Base-by-base conservation (phyloP, 2,329 filamentous ascomycete genomes). In the Podosphaera leucotricha region DNA sequence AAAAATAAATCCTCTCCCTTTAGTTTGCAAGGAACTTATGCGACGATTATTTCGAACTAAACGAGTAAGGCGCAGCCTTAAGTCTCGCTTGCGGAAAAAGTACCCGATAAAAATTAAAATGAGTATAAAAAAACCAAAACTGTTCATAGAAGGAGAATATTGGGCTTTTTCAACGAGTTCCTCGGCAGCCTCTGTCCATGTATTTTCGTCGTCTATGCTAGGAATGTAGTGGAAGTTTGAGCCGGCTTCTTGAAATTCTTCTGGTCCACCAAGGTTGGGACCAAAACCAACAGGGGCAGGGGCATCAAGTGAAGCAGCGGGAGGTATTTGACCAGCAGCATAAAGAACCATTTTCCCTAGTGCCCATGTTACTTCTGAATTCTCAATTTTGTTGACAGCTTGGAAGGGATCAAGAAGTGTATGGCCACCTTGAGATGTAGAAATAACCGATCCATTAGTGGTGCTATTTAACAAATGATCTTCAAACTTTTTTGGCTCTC, bases 291-390 rank as follows among this genome's bases (percentile, higher is more conserved):
- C 90, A 0, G 86, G 83, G 15, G 68, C 65, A 37, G 70, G 63
- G 13, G 16, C 10, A 13, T 41, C 21, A 13, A n/a, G 3, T 16
- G 68, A 64, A 1, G 65, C 67, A 6, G 67, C 62, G 0, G 82
- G 71, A 1, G 81, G 77, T 5, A 98, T 69, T 58, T 94, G 84
- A 2, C 84, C 90, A 0, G 87, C 77, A 3, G 90, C 90, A 54
- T 95, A 95, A 3, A 98, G 71, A 6, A 98, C 73, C 71, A 95
- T 94, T 58, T 94, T 93, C 1, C 90, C 90, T 4, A 98, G 65
- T 0, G 90, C 95, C 90, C 90, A 98, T 64, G 83, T 92, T 16
- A 98, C 79, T 64, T 98, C 92, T 6, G 85, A 78, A 16, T 77
- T 81, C 52, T 85, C 75, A 52, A 98, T 86, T 60, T 90, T 90